A percentile compares a stretch with the other conserved stretches of the same genome.
These are phyloP conservation scores for Silene latifolia DNA, from an alignment of 148 eudicot genomes.

Conservation along the genomic window DNA sequence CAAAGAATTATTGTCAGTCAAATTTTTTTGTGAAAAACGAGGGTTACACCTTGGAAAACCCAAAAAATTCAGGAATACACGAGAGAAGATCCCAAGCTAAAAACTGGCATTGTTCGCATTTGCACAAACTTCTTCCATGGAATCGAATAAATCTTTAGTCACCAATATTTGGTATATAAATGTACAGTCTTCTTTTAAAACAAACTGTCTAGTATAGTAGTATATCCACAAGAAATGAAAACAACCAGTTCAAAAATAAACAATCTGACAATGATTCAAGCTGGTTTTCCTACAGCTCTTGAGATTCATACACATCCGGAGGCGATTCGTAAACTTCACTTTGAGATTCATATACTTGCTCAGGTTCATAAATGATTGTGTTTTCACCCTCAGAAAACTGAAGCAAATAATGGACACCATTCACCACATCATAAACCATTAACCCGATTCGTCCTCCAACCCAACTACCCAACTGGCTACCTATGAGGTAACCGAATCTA, in stretches of 20 bases:
- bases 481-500: slow-evolving; percentile 74
- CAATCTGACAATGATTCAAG: not conserved
- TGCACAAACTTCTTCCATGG: too few species aligned
- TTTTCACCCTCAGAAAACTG: slow-evolving; percentile 32
- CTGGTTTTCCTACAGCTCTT: slow-evolving; percentile 5
- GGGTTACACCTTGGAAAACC: too few species aligned
- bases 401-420: slow-evolving; percentile 52
- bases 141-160: too few species aligned
- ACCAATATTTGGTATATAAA: too few species aligned
- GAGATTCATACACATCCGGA: slow-evolving; percentile 8
- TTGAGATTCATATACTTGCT: slow-evolving; percentile 10
- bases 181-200: too few species aligned
- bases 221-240: not conserved
- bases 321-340: slow-evolving; percentile 11
- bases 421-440: slow-evolving; percentile 74
- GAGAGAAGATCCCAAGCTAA: too few species aligned
- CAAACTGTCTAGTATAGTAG: not conserved
- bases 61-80: too few species aligned
- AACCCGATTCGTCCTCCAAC: slow-evolving; percentile 77
- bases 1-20: too few species aligned
- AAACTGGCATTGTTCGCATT: too few species aligned
- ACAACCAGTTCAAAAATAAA: not conserved
- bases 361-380: slow-evolving; percentile 23
- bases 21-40: too few species aligned
- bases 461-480: slow-evolving; percentile 91